Conservation (phyloP, 192 early-diverging fungal species). For the Gonapodya sp. region DNA sequence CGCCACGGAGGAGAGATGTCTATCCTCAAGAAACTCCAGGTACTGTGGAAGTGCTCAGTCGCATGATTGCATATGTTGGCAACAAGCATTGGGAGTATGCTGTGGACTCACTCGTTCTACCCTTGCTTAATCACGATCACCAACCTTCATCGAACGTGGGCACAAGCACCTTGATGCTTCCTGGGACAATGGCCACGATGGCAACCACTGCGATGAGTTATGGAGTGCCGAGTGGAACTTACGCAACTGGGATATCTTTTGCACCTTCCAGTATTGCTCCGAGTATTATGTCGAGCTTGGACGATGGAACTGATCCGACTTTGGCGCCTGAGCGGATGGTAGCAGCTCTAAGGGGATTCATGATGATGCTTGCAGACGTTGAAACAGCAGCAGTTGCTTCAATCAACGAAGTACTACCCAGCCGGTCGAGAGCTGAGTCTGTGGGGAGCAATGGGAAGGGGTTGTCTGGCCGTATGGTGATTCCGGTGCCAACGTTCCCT, state of each 20-base stretch:
- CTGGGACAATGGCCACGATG: background rate
- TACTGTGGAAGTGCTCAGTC: constrained; percentile 54
- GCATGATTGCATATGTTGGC: constrained; percentile 59
- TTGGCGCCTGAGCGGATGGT: constrained; percentile 58
- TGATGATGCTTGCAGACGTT: constrained; percentile 61
- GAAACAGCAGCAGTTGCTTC: constrained; percentile 31
- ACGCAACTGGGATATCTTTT: background rate
- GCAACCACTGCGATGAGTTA: background rate
- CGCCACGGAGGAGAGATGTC: constrained; percentile 41
- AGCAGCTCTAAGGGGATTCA: constrained; percentile 63
- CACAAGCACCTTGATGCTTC: background rate
- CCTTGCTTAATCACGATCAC: constrained; percentile 52
- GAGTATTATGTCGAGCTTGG: constrained; percentile 24
- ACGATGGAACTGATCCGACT: constrained; percentile 27
- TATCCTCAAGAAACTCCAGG: constrained; percentile 43
- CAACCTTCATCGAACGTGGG: constrained; percentile 3
- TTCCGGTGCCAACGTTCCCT: constrained; percentile 22
- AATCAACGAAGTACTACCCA: background rate
- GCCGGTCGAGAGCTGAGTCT: background rate
- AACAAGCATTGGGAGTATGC: constrained; percentile 56
- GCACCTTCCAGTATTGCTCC: background rate
- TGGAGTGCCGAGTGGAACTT: background rate
- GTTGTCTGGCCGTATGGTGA: constrained; percentile 2
- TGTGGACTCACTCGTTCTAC: constrained; percentile 52
- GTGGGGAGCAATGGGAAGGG: background rate